Conservation (phyloP, 768 basidiomycete genomes). For the Filobasidium wieringae region DNA sequence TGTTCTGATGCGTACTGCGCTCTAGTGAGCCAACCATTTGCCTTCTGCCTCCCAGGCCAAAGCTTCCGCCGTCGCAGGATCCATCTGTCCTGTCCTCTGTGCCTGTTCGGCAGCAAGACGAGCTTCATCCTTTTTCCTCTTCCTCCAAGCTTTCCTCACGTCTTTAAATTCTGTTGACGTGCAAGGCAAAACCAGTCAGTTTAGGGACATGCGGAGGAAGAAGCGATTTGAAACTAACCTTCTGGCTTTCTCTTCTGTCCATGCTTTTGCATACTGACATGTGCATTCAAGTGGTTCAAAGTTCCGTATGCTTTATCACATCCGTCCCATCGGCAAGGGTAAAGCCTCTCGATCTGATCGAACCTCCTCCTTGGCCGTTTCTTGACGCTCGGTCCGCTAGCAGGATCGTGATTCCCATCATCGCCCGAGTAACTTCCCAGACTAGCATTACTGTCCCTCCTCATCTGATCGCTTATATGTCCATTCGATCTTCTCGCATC, state of each 20-base stretch:
- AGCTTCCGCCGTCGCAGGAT: conserved; percentile 2
- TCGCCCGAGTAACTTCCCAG: background rate
- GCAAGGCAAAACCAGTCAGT: conserved; percentile 12
- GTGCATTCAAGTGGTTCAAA: conserved; percentile 92
- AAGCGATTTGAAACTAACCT: conserved; percentile 48
- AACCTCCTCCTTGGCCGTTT: conserved; percentile 41
- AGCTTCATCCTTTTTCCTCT: conserved; percentile 67
- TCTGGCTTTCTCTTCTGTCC: conserved; percentile 77
- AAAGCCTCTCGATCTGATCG: conserved; percentile 91
- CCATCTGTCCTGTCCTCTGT: conserved; percentile 13
- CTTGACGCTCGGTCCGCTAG: conserved; percentile 25
- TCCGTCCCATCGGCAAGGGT: conserved; percentile 55
- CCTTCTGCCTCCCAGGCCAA: conserved; percentile 9
- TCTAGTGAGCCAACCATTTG: conserved; percentile 9
- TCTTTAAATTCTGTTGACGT: conserved; percentile 79
- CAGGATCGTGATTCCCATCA: conserved; percentile 1
- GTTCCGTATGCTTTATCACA: conserved; percentile 81
- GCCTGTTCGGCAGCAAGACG: conserved; percentile 18
- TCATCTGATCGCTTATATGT: background rate
- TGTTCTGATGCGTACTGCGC: background rate
- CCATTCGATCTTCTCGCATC: background rate
- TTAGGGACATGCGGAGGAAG: background rate
- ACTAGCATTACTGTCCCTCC: background rate
- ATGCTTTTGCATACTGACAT: conserved; percentile 97
- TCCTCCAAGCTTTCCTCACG: conserved; percentile 89